These are phyloP conservation scores for Quercus berberidifolia DNA, from an alignment of 306 rosid species.

Conservation along the genomic window DNA sequence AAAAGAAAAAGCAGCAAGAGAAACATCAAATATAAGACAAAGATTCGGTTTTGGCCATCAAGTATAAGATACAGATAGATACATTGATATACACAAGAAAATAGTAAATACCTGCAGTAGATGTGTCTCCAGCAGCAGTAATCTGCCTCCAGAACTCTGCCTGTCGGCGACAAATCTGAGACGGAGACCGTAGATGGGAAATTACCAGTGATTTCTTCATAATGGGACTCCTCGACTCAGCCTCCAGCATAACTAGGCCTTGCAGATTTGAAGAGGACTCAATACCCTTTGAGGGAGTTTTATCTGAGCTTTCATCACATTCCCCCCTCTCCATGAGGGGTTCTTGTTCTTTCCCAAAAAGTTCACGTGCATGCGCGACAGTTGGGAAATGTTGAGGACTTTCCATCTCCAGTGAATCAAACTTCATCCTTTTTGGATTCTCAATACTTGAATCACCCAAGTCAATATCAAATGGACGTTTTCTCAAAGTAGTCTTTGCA, in stretches of 20 bases:
- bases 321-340: background rate
- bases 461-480: background rate
- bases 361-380: background rate
- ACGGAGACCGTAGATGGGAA: background rate
- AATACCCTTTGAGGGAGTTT: background rate
- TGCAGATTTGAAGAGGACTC: background rate
- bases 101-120: background rate
- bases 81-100: background rate
- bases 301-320: background rate
- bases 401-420: background rate
- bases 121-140: background rate
- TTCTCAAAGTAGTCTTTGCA: background rate
- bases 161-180: background rate
- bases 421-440: no score
- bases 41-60: no score
- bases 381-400: background rate
- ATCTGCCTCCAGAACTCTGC: conserved; percentile 16
- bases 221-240: background rate
- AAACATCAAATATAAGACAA: background rate
- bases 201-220: background rate
- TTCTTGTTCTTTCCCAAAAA: no score
- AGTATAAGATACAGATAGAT: background rate
- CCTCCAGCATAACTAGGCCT: background rate
- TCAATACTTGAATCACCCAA: background rate
- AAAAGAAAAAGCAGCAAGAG: background rate